These are phyloP conservation scores for Syzygium malaccense DNA, from an alignment of 441 rosid genomes.

Conservation along the genomic window DNA sequence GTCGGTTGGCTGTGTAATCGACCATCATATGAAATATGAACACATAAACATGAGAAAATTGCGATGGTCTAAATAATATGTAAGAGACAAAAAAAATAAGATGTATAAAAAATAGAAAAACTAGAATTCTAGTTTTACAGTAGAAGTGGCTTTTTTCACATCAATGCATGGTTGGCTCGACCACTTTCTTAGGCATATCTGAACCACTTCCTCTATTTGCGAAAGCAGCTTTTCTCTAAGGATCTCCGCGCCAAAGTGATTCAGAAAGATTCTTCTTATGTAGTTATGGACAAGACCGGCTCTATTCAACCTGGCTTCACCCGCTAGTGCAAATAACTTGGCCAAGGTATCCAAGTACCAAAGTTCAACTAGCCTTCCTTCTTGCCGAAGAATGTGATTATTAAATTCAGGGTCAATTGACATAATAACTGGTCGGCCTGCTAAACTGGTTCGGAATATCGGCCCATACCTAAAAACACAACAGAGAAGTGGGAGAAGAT, in stretches of 20 bases:
- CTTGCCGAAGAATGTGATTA: conserved; percentile 14
- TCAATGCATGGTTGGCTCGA: not conserved
- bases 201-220: not conserved
- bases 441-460: conserved; percentile 33
- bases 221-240: not conserved
- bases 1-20: not conserved
- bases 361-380: conserved; percentile 20
- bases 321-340: conserved; percentile 13
- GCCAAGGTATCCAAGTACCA: conserved; percentile 24
- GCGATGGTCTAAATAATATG: not conserved
- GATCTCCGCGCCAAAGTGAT: not conserved
- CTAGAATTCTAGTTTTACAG: not conserved
- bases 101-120: not conserved
- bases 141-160: not conserved
- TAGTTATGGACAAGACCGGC: not conserved
- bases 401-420: conserved; percentile 36
- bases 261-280: not conserved
- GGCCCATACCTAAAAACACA: conserved; percentile 27
- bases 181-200: not conserved
- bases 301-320: not conserved
- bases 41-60: not conserved
- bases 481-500: not conserved
- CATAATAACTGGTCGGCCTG: conserved; percentile 19
- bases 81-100: no score
- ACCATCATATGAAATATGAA: not conserved